These are phyloP conservation scores for Rhizopogon hawkerae DNA, from an alignment of 1,284 basidiomycete genomes.

Conservation along the genomic window DNA sequence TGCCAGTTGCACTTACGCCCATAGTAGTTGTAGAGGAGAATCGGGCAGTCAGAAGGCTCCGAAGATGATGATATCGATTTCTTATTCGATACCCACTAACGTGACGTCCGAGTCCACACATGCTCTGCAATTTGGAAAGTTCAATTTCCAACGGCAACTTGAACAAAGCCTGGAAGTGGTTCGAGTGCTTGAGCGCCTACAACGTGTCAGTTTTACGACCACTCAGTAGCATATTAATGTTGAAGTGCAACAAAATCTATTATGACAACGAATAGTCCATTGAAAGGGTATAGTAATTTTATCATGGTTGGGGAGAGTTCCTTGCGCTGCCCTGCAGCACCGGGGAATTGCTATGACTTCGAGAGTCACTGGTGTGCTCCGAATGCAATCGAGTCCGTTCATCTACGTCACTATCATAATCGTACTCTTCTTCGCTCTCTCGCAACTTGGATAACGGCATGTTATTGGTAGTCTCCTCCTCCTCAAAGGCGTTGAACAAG, in stretches of 20 bases:
- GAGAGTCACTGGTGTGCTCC: slow-evolving; percentile 18
- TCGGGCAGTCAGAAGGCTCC: slow-evolving; percentile 5
- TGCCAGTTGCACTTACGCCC: slow-evolving; percentile 35
- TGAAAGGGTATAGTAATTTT: slow-evolving; percentile 13
- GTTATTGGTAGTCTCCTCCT: slow-evolving; percentile 22
- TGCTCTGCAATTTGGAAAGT: slow-evolving; percentile 4
- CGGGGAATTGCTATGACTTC: slow-evolving; percentile 25
- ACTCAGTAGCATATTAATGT: no score
- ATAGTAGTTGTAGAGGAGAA: slow-evolving; percentile 15
- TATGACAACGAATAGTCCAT: slow-evolving; percentile 21
- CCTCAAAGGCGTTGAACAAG: slow-evolving; percentile 59
- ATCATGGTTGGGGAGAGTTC: slow-evolving; percentile 14
- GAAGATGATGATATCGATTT: slow-evolving; percentile 12
- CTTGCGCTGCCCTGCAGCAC: slow-evolving; percentile 23
- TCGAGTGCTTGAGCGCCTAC: background rate
- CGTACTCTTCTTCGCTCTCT: slow-evolving; percentile 36
- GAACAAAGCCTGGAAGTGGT: background rate
- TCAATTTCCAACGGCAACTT: no score
- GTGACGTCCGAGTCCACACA: slow-evolving; percentile 16
- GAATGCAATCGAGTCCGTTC: slow-evolving; percentile 43
- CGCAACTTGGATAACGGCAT: slow-evolving; percentile 36
- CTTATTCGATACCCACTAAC: slow-evolving; percentile 11
- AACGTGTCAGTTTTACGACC: background rate
- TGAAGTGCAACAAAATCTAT: slow-evolving; percentile 12
- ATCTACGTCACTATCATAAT: slow-evolving; percentile 33